phyloP scores from a whole-genome alignment of 2,329 filamentous ascomycete genomes.

The Botrytis squamosa region DNA sequence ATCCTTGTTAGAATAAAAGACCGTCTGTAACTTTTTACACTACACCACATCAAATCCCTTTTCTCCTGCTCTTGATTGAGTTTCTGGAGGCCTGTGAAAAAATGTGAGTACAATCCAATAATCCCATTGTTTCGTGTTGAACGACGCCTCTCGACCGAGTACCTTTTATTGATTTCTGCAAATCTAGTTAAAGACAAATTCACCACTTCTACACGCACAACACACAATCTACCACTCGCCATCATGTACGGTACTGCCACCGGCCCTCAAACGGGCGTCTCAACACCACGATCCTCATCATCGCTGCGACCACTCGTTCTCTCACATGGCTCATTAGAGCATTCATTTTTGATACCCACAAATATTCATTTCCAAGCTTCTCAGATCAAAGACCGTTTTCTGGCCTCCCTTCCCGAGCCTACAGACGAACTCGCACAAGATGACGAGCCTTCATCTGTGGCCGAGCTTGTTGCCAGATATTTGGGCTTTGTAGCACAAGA shows the following conservation, averaged over 20 bases:
- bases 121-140: background rate
- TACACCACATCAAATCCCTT: constrained; percentile 15
- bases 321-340: constrained; percentile 91
- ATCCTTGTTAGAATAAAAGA: constrained; percentile 17
- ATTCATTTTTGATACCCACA: constrained; percentile 92
- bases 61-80: constrained; percentile 42
- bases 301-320: constrained; percentile 90
- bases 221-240: constrained; percentile 26
- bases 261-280: constrained; percentile 91
- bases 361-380: constrained; percentile 94
- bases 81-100: constrained; percentile 34
- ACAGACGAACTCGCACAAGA: constrained; percentile 98
- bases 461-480: constrained; percentile 91
- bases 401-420: constrained; percentile 77
- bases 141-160: too few relatives aligned
- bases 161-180: background rate
- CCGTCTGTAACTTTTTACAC: constrained; percentile 18
- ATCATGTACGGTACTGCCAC: constrained; percentile 84
- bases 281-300: constrained; percentile 89
- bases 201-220: constrained; percentile 10
- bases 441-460: constrained; percentile 95
- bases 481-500: constrained; percentile 86
- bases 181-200: constrained; percentile 22
- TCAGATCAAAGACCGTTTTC: constrained; percentile 89
- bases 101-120: constrained; percentile 26